These are phyloP conservation scores for Citeromyces nyonsensis DNA, from an alignment of 805 yeast species.

Conservation along the genomic window DNA sequence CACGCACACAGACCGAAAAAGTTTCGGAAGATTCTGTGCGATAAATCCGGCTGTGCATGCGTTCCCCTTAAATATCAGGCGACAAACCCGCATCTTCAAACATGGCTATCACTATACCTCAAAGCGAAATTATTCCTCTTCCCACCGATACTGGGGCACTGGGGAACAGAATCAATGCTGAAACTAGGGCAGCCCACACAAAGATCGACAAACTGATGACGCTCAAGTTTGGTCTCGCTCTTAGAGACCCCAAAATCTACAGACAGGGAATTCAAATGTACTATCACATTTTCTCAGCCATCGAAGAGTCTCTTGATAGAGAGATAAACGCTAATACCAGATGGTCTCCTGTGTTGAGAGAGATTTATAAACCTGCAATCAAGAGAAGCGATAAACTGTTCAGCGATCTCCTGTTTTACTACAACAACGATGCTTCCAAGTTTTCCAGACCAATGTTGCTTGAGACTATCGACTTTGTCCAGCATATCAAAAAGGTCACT, in stretches of 20 bases:
- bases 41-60: too few relatives aligned
- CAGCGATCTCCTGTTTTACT: constrained; percentile 54
- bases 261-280: constrained; percentile 70
- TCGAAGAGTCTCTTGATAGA: constrained; percentile 33
- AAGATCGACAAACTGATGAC: constrained; percentile 55
- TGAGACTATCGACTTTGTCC: constrained; percentile 43
- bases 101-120: constrained; percentile 5
- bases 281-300: constrained; percentile 53
- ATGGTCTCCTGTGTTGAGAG: constrained; percentile 30
- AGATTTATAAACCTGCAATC: constrained; percentile 58
- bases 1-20: too few relatives aligned
- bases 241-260: constrained; percentile 61
- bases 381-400: constrained; percentile 42
- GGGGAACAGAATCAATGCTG: constrained; percentile 65
- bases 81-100: too few relatives aligned
- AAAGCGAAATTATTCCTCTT: constrained; percentile 54
- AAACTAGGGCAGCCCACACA: constrained; percentile 53
- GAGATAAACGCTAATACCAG: constrained; percentile 24
- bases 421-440: constrained; percentile 36
- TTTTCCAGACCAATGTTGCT: constrained; percentile 41
- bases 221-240: constrained; percentile 56
- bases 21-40: too few relatives aligned
- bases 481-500: constrained; percentile 41
- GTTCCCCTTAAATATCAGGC: too few relatives aligned
- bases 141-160: constrained; percentile 72